Evolutionary conservation across 805 yeast genomes (phyloP).

Genomic region (Torulaspora maleeae): DNA sequence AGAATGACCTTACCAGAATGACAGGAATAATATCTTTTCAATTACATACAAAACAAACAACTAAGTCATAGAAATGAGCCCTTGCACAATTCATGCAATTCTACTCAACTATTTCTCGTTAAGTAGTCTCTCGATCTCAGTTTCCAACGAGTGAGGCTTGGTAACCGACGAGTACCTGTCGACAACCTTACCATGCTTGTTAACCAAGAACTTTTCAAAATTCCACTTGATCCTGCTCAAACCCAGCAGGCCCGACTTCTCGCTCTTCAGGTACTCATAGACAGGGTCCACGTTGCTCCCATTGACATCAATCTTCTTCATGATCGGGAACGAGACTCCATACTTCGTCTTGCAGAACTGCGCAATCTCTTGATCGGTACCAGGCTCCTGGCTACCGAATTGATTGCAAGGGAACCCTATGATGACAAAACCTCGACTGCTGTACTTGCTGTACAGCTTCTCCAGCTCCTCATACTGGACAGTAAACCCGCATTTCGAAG

Average conservation of each 20-base stretch:
- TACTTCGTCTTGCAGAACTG: slow-evolving; percentile 71
- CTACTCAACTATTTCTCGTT: slow-evolving; percentile 9
- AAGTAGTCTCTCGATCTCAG: slow-evolving; percentile 56
- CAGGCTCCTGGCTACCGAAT: slow-evolving; percentile 78
- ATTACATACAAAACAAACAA: background rate
- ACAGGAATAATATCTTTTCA: background rate
- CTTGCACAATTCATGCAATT: background rate
- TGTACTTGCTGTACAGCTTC: slow-evolving; percentile 58
- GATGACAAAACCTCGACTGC: slow-evolving; percentile 57
- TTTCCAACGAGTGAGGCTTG: slow-evolving; percentile 57
- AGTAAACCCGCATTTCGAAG: slow-evolving; percentile 77
- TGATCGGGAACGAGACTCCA: slow-evolving; percentile 87
- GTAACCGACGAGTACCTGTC: slow-evolving; percentile 63
- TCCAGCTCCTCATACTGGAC: slow-evolving; percentile 75
- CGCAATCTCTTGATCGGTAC: slow-evolving; percentile 61
- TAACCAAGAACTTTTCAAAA: slow-evolving; percentile 65
- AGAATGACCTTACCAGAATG: slow-evolving; percentile 2
- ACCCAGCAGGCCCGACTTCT: slow-evolving; percentile 58
- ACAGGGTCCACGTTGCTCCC: slow-evolving; percentile 79
- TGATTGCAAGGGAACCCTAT: slow-evolving; percentile 92
- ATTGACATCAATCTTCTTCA: slow-evolving; percentile 85
- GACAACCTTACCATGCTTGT: slow-evolving; percentile 51
- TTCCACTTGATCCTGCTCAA: slow-evolving; percentile 74
- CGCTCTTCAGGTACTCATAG: slow-evolving; percentile 65
- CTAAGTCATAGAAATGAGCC: background rate